phyloP scores from a whole-genome alignment of 148 eudicot genomes.

The Linanthus parryae region DNA sequence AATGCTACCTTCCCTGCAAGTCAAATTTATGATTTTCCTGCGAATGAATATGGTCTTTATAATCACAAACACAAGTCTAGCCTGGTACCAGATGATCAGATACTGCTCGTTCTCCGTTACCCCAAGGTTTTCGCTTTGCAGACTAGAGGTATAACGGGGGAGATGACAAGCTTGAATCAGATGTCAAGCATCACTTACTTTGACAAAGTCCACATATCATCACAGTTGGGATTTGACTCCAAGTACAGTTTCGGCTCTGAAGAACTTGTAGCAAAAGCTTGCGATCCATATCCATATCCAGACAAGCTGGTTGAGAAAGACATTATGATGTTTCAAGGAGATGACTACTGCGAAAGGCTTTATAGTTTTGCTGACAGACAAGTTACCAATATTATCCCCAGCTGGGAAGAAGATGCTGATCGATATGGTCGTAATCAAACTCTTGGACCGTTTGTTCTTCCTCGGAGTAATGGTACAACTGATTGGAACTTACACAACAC shows the following conservation, averaged over 20 bases:
- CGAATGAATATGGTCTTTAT: neutral
- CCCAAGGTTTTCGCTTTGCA: neutral
- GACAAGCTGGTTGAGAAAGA: neutral
- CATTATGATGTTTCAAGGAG: neutral
- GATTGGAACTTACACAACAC: neutral
- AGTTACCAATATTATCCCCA: neutral
- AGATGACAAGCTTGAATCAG: slow-evolving; percentile 1
- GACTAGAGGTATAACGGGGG: neutral
- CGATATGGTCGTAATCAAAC: neutral
- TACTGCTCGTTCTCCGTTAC: neutral
- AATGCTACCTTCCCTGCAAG: neutral
- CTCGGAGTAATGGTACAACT: neutral
- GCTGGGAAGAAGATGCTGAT: neutral
- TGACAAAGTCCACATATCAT: slow-evolving; percentile 5
- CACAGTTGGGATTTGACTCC: neutral
- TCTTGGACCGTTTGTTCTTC: neutral
- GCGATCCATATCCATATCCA: slow-evolving; percentile 2
- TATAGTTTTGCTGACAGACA: neutral
- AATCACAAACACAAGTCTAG: neutral
- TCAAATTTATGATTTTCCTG: neutral
- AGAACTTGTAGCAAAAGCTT: neutral
- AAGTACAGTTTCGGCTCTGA: neutral
- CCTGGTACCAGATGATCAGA: neutral
- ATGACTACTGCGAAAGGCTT: neutral
- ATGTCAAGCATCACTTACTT: neutral